Conservation (phyloP, 2,329 filamentous ascomycete genomes). For the Thelonectria rubi region DNA sequence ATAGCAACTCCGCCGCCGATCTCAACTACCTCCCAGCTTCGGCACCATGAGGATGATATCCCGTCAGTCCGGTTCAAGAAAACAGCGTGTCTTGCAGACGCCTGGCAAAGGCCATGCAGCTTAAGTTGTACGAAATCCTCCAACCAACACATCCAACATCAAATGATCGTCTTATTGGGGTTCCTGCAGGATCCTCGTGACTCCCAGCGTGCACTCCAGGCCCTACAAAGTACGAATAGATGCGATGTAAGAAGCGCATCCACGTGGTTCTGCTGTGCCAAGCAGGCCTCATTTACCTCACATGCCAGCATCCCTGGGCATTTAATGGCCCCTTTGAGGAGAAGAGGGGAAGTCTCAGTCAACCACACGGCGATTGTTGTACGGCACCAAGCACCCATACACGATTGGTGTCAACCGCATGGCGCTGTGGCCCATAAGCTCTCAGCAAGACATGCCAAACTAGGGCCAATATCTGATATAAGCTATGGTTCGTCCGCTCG, state of each 20-base stretch:
- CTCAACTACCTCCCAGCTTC: constrained; percentile 2
- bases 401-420: constrained; percentile 16
- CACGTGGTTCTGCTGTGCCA: constrained; percentile 18
- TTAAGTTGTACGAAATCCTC: neutral
- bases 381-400: constrained; percentile 8
- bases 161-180: neutral
- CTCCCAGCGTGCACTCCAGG: neutral
- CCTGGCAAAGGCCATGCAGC: neutral
- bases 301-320: constrained; percentile 11
- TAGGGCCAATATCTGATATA: no score
- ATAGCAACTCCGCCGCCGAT: constrained; percentile 17
- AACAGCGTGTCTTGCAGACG: neutral
- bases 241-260: constrained; percentile 1
- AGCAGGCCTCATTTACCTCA: neutral
- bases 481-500: no score
- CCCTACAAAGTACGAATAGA: neutral
- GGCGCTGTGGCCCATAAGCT: constrained; percentile 3
- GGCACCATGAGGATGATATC: neutral
- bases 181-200: neutral
- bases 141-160: neutral
- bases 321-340: neutral
- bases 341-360: constrained; percentile 15
- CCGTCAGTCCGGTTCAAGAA: no score
- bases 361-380: constrained; percentile 14
- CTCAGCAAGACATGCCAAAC: neutral